phyloP scores from a whole-genome alignment of 306 rosid species.

The Sicyos baderoa region DNA sequence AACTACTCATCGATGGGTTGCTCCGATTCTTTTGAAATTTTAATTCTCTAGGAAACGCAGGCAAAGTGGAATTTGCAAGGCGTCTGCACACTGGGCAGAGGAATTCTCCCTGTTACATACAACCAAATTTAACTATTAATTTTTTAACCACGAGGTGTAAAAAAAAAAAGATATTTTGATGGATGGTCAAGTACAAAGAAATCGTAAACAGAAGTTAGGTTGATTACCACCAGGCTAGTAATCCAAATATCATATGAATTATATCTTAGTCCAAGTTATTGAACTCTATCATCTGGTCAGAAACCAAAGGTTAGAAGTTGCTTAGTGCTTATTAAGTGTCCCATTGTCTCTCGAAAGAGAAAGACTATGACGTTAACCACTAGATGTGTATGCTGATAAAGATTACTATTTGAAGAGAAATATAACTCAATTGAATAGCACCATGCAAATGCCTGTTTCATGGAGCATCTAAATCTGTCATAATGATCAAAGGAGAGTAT shows the following conservation, averaged over 20 bases:
- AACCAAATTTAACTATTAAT: not conserved
- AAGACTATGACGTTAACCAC: not conserved
- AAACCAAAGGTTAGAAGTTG: not conserved
- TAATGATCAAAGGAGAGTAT: not conserved
- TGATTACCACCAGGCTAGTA: not conserved
- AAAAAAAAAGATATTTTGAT: no score
- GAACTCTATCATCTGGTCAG: not conserved
- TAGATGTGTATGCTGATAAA: not conserved
- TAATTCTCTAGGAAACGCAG: constrained; percentile 49
- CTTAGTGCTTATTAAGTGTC: not conserved
- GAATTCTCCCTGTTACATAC: constrained; percentile 66
- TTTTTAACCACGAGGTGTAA: no score
- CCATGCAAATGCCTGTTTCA: not conserved
- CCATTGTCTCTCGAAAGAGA: not conserved
- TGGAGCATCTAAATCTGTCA: constrained; percentile 7
- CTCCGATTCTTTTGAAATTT: constrained; percentile 38
- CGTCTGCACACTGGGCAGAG: constrained; percentile 96
- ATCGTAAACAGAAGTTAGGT: not conserved
- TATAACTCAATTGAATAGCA: not conserved
- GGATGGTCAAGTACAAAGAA: not conserved
- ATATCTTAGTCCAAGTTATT: not conserved
- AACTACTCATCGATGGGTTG: constrained; percentile 36
- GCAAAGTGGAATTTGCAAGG: constrained; percentile 85
- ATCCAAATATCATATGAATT: not conserved
- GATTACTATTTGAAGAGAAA: not conserved